Evolutionary conservation across 1,284 basidiomycete species (phyloP), one percentile per base, ranked within the genome.

Genomic region (Puccinia coronata): DNA sequence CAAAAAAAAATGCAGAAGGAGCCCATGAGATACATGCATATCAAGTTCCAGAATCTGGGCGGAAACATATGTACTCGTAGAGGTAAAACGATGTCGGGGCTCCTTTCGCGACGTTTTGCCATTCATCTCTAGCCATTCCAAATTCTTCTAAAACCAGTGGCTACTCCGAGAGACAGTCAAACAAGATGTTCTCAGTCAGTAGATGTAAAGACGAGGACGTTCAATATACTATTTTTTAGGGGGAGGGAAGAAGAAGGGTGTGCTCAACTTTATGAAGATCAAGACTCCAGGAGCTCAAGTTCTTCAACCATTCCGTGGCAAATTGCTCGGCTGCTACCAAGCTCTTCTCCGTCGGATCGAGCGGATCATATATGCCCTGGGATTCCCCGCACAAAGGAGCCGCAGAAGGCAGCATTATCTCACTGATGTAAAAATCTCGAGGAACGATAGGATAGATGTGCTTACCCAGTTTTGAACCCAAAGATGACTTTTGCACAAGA

Each of bases 71-170:
- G 51, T 41, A 81, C 79, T 74, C 70, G 39, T 81, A 81, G n/a
- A 81, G 79, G 57, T 81, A 81, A 43, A 63, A 73, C 16, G 53
- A 57, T 20, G 41, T 81, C 18, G 79, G 79, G 25, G 74, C 79
- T 20, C 79, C 79, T 55, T 74, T 73, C 0, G 39, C 79, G 5
- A 81, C 69, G 71, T 84, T 84, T 36, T 82, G 70, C 84, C 84
- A 84, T 59, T 84, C 84, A 72, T 84, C 83, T 18, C 84, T 70
- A 0, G 84, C 83, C 83, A 84, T 83, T 28, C 84, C 84, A 53
- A 84, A 84, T 67, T 84, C 84, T 63, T 84, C 84, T 18, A 84
- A 78, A 36, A 83, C 65, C 5, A 84, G 81, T 0, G 84, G 84
- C 76, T 84, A 41, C 34, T 82, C 41, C 5, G 41, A 16, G 18